Base-by-base conservation (phyloP, 2,329 filamentous ascomycete species). In the Drechslerella stenobrocha region DNA sequence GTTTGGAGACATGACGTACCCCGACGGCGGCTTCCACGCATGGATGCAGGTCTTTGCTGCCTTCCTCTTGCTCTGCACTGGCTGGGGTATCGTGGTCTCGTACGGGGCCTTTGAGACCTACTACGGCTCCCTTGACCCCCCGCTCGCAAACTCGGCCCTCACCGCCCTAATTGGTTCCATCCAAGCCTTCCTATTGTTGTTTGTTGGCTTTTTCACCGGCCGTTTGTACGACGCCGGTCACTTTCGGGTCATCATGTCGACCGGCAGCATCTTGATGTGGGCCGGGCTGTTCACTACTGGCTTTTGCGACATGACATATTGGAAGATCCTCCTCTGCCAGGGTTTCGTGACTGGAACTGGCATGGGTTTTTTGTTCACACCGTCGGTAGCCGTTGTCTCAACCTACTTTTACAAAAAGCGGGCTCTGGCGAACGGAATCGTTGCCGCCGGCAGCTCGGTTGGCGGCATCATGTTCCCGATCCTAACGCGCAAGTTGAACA, bases 401-500 rank as follows among this genome's bases (percentile, higher is more conserved):
- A 84, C 83, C 0, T 87, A 86, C 57, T 88, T 87, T 70, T 77
- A 77, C 6, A 80, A 75, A n/a, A 81, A 81, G n/a, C 79, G 82
- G 2, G 80, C 80, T 0, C 76, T 87, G 1, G 85, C 85, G 0
- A 78, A 87, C 15, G 83, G 83, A 0, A 78, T 85, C 5, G 79
- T 79, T 7, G 82, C 84, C 0, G 81, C 80, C 0, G 87, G 86
- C 0, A 83, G 82, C 23, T 81, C 80, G 0, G 81, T 81, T 0
- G 86, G 86, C 0, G 85, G 85, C 0, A 76, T 87, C 20, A 78
- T 87, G 1, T 88, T 85, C 72, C 85, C 86, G 0, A 77, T 82
- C 1, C 79, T 83, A 15, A 78, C 81, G 0, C 77, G 80, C 71
- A 80, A 83, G 55, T 75, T 87, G 8, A 75, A 86, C 1, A 82